These are phyloP conservation scores for Stagonosporopsis rhizophila DNA, from an alignment of 2,329 filamentous ascomycete genomes.

Conservation along the genomic window DNA sequence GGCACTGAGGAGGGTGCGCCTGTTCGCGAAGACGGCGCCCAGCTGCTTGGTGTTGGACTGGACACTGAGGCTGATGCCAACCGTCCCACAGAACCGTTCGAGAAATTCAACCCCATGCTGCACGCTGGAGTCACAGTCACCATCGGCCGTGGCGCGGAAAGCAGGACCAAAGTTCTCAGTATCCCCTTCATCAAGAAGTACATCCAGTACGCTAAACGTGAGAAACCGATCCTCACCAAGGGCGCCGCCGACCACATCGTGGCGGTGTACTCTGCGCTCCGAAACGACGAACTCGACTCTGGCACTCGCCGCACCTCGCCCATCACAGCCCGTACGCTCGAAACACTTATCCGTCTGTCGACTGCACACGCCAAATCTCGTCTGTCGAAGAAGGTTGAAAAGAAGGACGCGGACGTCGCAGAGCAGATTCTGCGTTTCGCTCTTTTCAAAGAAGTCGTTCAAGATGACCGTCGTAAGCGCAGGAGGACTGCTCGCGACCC, in stretches of 20 bases:
- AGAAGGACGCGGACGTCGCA: slow-evolving; percentile 85
- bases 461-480: slow-evolving; percentile 80
- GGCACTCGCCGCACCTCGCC: slow-evolving; percentile 93
- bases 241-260: slow-evolving; percentile 92
- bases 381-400: slow-evolving; percentile 85
- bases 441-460: slow-evolving; percentile 93
- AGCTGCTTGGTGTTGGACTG: slow-evolving; percentile 85
- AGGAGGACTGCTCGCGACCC: slow-evolving; percentile 73
- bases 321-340: slow-evolving; percentile 94
- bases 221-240: slow-evolving; percentile 89
- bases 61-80: slow-evolving; percentile 78
- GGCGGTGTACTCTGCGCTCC: slow-evolving; percentile 85
- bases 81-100: slow-evolving; percentile 81
- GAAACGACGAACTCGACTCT: slow-evolving; percentile 94
- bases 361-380: slow-evolving; percentile 95
- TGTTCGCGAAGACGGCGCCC: slow-evolving; percentile 84
- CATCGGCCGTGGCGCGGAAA: slow-evolving; percentile 74
- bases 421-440: slow-evolving; percentile 92
- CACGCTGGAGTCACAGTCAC: slow-evolving; percentile 87
- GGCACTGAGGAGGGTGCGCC: slow-evolving; percentile 94
- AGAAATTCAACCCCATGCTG: slow-evolving; percentile 96
- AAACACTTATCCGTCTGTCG: slow-evolving; percentile 96
- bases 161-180: slow-evolving; percentile 85
- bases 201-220: slow-evolving; percentile 94
- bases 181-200: slow-evolving; percentile 99